Conservation (phyloP, 2,329 filamentous ascomycete species). For the Diaporthe citriasiana region DNA sequence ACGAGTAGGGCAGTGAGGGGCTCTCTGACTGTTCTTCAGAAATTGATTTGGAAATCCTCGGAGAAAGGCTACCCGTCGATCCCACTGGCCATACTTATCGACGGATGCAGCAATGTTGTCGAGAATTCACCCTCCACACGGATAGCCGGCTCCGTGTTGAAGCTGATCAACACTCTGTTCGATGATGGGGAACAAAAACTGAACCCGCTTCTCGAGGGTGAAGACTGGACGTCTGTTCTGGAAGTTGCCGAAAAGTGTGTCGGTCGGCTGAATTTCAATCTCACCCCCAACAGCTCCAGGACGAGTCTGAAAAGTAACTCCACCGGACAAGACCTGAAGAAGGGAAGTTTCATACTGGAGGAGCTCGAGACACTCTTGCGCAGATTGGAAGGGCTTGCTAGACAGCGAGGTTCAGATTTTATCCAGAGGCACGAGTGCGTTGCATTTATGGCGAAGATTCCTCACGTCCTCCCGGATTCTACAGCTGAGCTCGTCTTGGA, state of each 20-base stretch:
- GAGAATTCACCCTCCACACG: conserved; percentile 57
- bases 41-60: conserved; percentile 71
- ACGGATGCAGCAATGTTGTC: conserved; percentile 68
- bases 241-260: conserved; percentile 70
- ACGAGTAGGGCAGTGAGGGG: conserved; percentile 71
- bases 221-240: conserved; percentile 75
- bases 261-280: conserved; percentile 23
- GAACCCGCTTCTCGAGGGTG: conserved; percentile 71
- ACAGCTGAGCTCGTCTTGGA: conserved; percentile 75
- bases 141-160: conserved; percentile 63
- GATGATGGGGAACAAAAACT: conserved; percentile 65
- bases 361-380: conserved; percentile 62
- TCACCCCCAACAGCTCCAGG: conserved; percentile 14
- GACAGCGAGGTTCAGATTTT: conserved; percentile 64
- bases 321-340: conserved; percentile 50
- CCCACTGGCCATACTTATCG: conserved; percentile 70
- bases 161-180: conserved; percentile 70
- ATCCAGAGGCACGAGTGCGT: conserved; percentile 77
- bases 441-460: conserved; percentile 74
- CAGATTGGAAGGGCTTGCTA: conserved; percentile 65
- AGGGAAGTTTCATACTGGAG: conserved; percentile 54
- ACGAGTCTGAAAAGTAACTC: conserved; percentile 42
- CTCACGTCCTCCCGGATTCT: conserved; percentile 73
- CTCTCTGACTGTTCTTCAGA: conserved; percentile 73
- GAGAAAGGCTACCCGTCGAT: conserved; percentile 73